Percentiles rank a stretch among this genome's conserved stretches.
Conservation (phyloP, 257 asterid species). For the Solanum pimpinellifolium region DNA sequence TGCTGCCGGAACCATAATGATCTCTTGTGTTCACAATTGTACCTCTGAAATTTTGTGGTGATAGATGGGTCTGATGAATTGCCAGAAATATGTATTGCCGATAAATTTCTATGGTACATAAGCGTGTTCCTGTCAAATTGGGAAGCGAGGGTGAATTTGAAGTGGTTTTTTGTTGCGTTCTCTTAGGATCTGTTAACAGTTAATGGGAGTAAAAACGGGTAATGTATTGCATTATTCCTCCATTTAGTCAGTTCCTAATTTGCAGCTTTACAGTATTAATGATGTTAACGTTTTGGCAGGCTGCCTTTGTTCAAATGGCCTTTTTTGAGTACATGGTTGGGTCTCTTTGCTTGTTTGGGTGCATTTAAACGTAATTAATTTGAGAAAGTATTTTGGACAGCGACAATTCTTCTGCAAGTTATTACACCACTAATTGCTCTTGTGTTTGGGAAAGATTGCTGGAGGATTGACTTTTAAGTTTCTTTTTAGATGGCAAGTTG, state of each 20-base stretch:
- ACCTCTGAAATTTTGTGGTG: slow-evolving; percentile 23
- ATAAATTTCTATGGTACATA: neutral
- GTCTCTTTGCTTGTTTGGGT: slow-evolving; percentile 46
- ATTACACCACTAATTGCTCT: neutral
- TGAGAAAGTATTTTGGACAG: slow-evolving; percentile 41
- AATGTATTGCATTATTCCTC: slow-evolving; percentile 18
- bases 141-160: slow-evolving; percentile 21
- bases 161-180: slow-evolving; percentile 23
- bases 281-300: slow-evolving; percentile 64
- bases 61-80: slow-evolving; percentile 24
- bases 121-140: slow-evolving; percentile 14
- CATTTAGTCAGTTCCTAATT: slow-evolving; percentile 1
- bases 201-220: slow-evolving; percentile 32
- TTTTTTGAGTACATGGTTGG: slow-evolving; percentile 43
- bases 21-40: slow-evolving; percentile 22
- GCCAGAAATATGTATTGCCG: slow-evolving; percentile 10
- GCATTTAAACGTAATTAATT: slow-evolving; percentile 23
- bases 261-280: slow-evolving; percentile 31
- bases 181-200: slow-evolving; percentile 22
- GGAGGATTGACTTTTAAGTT: slow-evolving; percentile 21
- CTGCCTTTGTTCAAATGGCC: slow-evolving; percentile 32
- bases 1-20: slow-evolving; percentile 38
- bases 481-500: slow-evolving; percentile 12
- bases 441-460: slow-evolving; percentile 2
- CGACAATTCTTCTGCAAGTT: slow-evolving; percentile 15